A percentile compares a stretch with the other conserved stretches of the same genome.
These are phyloP conservation scores for Cercospora sojina DNA, from an alignment of 2,329 filamentous ascomycete genomes.

Conservation along the genomic window DNA sequence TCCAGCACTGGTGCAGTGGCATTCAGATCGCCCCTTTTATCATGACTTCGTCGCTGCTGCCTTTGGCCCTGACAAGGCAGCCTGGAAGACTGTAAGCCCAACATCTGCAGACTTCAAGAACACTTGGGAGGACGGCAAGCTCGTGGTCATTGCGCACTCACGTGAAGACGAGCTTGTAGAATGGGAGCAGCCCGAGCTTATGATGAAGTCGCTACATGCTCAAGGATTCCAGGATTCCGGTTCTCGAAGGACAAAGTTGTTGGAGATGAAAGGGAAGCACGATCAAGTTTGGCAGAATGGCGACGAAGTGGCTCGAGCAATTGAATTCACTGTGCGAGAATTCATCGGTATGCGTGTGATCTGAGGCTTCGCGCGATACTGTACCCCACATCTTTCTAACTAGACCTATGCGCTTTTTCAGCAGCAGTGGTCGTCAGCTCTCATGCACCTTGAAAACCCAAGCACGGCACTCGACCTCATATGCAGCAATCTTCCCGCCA, in stretches of 20 bases:
- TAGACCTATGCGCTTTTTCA: neutral
- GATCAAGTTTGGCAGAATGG: slow-evolving; percentile 65
- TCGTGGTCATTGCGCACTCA: slow-evolving; percentile 49
- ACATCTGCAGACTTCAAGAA: slow-evolving; percentile 46
- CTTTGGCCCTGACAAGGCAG: slow-evolving; percentile 54
- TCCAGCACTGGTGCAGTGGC: slow-evolving; percentile 50
- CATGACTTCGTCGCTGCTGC: slow-evolving; percentile 58
- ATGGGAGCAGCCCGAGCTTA: slow-evolving; percentile 58
- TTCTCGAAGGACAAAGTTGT: slow-evolving; percentile 39
- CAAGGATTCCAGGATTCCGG: slow-evolving; percentile 42
- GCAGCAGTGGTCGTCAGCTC: neutral
- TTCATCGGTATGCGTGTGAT: slow-evolving; percentile 14
- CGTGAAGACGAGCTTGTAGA: slow-evolving; percentile 51
- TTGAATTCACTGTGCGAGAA: slow-evolving; percentile 30
- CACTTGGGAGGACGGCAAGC: slow-evolving; percentile 42
- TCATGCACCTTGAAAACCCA: neutral
- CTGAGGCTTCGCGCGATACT: neutral
- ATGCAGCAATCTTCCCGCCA: neutral
- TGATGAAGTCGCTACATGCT: slow-evolving; percentile 52
- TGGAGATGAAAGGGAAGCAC: slow-evolving; percentile 59
- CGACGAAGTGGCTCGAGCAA: slow-evolving; percentile 52
- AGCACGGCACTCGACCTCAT: neutral
- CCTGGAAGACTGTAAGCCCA: slow-evolving; percentile 60
- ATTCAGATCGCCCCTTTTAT: slow-evolving; percentile 53
- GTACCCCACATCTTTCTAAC: neutral